Conservation (phyloP, 2,329 filamentous ascomycete genomes). For the Periconia sp. region DNA sequence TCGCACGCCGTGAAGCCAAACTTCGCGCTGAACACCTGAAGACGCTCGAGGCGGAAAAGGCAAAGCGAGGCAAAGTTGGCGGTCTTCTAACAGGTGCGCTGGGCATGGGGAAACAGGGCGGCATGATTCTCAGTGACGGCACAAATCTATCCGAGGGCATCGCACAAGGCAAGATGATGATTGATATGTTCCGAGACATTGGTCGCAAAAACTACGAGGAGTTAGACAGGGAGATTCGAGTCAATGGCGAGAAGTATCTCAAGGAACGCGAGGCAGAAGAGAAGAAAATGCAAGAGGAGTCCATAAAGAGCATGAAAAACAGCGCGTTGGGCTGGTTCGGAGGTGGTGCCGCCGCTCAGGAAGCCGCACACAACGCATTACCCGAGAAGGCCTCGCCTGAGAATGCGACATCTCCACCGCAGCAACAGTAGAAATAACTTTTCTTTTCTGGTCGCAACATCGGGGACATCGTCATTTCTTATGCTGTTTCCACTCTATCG, state of each 20-base stretch:
- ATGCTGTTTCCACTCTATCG: not conserved
- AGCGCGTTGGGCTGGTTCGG: slow-evolving; percentile 33
- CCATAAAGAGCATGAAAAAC: slow-evolving; percentile 85
- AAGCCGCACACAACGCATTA: not conserved
- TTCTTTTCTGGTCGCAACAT: not conserved
- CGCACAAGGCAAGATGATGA: slow-evolving; percentile 93
- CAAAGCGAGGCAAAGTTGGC: slow-evolving; percentile 66
- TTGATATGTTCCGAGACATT: slow-evolving; percentile 89
- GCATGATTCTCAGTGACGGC: slow-evolving; percentile 54
- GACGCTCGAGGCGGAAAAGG: slow-evolving; percentile 69
- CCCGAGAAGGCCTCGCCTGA: slow-evolving; percentile 3
- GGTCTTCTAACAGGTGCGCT: slow-evolving; percentile 71
- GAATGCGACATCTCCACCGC: not conserved
- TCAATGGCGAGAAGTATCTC: slow-evolving; percentile 94
- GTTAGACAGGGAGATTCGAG: slow-evolving; percentile 85
- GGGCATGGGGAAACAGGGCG: slow-evolving; percentile 63
- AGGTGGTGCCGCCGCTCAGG: slow-evolving; percentile 3
- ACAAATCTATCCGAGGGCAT: slow-evolving; percentile 73
- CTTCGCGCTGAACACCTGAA: slow-evolving; percentile 84
- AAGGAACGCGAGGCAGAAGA: slow-evolving; percentile 88
- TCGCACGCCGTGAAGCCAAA: slow-evolving; percentile 82
- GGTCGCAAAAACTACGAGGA: slow-evolving; percentile 88
- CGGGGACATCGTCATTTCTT: too few species aligned
- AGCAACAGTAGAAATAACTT: not conserved
- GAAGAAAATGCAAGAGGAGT: slow-evolving; percentile 87